phyloP scores from a whole-genome alignment of 2,329 filamentous ascomycete genomes.

The Penicillium sp. region DNA sequence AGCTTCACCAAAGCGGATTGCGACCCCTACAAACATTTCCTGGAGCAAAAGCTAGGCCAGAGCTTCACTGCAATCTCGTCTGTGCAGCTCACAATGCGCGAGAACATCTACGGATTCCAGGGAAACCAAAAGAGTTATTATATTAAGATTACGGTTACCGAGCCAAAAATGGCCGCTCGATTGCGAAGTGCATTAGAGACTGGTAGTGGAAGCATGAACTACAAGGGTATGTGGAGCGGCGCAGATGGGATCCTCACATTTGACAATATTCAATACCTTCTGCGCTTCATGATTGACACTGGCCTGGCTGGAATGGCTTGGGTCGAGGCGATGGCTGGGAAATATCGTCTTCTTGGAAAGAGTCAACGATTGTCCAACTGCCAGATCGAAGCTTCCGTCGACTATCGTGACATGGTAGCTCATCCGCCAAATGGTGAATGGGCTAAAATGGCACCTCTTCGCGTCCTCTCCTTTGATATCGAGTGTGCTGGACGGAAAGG shows the following conservation, averaged over 20 bases:
- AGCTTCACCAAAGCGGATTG: conserved; percentile 78
- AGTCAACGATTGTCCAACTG: conserved; percentile 80
- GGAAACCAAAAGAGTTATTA: conserved; percentile 90
- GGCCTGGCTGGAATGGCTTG: conserved; percentile 95
- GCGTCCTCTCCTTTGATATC: conserved; percentile 95
- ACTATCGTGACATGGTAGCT: conserved; percentile 78
- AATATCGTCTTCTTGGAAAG: conserved; percentile 67
- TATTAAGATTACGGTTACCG: conserved; percentile 86
- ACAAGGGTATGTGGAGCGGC: conserved; percentile 82
- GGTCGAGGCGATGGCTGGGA: conserved; percentile 77
- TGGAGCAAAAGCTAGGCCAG: conserved; percentile 75
- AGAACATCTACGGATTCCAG: conserved; percentile 92
- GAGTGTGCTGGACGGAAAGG: conserved; percentile 97
- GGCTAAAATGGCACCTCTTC: conserved; percentile 94
- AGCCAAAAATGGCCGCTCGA: conserved; percentile 77
- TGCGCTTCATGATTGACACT: conserved; percentile 97
- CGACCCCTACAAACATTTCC: conserved; percentile 70
- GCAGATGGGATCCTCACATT: conserved; percentile 78
- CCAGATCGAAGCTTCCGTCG: conserved; percentile 87
- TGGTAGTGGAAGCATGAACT: conserved; percentile 67
- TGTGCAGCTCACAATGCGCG: conserved; percentile 75
- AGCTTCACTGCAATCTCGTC: conserved; percentile 73
- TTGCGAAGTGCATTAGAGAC: conserved; percentile 73
- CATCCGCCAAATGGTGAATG: conserved; percentile 90
- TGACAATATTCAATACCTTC: conserved; percentile 91